Evolutionary conservation across 73 alveolate genomes (phyloP).

Genomic region (Paramecium sexaurelia): DNA sequence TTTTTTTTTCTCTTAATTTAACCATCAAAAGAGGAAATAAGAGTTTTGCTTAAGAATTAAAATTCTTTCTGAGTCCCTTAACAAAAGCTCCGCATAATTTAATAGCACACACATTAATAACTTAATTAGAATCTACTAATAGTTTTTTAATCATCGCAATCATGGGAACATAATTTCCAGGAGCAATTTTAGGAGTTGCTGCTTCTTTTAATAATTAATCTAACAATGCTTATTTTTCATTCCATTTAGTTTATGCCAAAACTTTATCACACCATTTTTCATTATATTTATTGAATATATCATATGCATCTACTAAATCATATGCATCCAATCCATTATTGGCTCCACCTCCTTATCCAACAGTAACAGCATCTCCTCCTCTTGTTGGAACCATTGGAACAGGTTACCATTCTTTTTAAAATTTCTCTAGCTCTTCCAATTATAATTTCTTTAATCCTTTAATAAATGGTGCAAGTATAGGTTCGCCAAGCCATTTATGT

Average conservation of each 20-base stretch:
- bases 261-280: conserved; percentile 82
- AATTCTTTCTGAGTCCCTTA: conserved; percentile 54
- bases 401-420: conserved; percentile 60
- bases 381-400: conserved; percentile 64
- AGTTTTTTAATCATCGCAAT: conserved; percentile 58
- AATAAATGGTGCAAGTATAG: conserved; percentile 62
- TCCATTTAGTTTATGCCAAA: conserved; percentile 78
- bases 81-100: conserved; percentile 63
- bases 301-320: conserved; percentile 83
- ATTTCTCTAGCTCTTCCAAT: conserved; percentile 71
- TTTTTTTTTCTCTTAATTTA: conserved; percentile 62
- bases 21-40: conserved; percentile 46
- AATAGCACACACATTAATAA: conserved; percentile 57
- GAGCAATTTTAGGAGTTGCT: conserved; percentile 57
- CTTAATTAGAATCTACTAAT: conserved; percentile 63
- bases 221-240: conserved; percentile 78
- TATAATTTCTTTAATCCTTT: conserved; percentile 74
- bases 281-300: conserved; percentile 73
- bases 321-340: conserved; percentile 72
- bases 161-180: conserved; percentile 54
- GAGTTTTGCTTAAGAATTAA: conserved; percentile 34
- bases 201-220: conserved; percentile 71
- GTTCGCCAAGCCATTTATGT: conserved; percentile 81
- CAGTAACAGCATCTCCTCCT: conserved; percentile 66
- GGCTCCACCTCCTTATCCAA: conserved; percentile 70